phyloP scores from a whole-genome alignment of 1,284 basidiomycete genomes.

The Phaffia rhodozyma region DNA sequence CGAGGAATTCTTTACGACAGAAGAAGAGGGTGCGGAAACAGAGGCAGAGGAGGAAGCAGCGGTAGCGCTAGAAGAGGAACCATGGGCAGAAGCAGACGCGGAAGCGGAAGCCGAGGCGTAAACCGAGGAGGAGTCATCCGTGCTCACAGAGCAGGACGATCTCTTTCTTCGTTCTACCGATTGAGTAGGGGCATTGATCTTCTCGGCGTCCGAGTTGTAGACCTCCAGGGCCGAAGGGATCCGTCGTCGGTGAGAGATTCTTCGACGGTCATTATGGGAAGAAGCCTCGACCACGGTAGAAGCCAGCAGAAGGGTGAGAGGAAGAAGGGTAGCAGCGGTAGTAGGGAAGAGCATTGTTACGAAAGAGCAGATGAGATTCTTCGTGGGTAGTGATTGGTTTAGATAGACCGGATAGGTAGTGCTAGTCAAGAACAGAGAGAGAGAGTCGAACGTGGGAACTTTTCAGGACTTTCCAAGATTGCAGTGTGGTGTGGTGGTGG shows the following conservation, averaged over 20 bases:
- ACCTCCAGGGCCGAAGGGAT: background rate
- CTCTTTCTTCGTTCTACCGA: background rate
- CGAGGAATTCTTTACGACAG: background rate
- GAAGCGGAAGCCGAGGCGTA: conserved; percentile 6
- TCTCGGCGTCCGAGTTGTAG: background rate
- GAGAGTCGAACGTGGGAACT: background rate
- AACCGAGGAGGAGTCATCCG: conserved; percentile 12
- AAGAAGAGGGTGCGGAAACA: background rate
- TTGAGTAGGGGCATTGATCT: no score
- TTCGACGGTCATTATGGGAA: background rate
- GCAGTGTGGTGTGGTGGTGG: background rate
- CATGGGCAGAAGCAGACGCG: background rate
- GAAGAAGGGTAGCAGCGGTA: conserved; percentile 1
- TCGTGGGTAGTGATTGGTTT: background rate
- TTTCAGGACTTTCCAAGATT: background rate
- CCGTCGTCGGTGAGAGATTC: background rate
- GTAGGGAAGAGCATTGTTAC: conserved; percentile 9
- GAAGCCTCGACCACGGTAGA: background rate
- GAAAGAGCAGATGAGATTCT: background rate
- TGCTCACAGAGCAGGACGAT: conserved; percentile 1
- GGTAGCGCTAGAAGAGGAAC: conserved; percentile 1
- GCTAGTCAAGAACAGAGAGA: background rate
- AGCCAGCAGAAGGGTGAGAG: conserved; percentile 2
- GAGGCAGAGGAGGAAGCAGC: conserved; percentile 17
- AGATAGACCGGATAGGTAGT: background rate